Conservation (phyloP, 805 yeast species). For the Saturnispora sanitii region DNA sequence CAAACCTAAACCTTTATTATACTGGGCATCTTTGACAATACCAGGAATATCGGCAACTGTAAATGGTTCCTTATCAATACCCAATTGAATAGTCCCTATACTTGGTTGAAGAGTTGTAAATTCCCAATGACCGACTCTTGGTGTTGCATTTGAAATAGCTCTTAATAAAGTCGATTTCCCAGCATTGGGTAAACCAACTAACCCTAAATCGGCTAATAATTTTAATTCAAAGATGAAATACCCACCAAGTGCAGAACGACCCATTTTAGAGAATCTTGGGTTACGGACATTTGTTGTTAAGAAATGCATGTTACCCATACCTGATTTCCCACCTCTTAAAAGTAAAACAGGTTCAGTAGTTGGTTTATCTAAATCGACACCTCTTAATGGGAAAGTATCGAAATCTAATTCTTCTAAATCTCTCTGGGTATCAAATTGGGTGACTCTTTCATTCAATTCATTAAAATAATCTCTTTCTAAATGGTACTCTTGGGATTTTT, state of each 20-base stretch:
- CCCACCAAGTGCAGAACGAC: slow-evolving; percentile 59
- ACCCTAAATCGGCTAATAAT: slow-evolving; percentile 83
- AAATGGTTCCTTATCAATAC: slow-evolving; percentile 58
- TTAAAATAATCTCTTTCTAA: slow-evolving; percentile 54
- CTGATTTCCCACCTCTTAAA: slow-evolving; percentile 84
- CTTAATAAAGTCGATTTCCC: slow-evolving; percentile 86
- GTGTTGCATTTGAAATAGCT: slow-evolving; percentile 81
- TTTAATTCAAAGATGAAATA: slow-evolving; percentile 75
- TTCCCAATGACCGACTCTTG: slow-evolving; percentile 93
- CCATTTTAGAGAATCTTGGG: slow-evolving; percentile 79
- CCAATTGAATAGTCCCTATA: slow-evolving; percentile 71
- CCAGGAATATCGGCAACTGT: slow-evolving; percentile 98
- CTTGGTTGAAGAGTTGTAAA: slow-evolving; percentile 91
- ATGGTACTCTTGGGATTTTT: slow-evolving; percentile 64
- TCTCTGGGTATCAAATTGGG: slow-evolving; percentile 49
- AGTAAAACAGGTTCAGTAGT: slow-evolving; percentile 59
- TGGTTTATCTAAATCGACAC: slow-evolving; percentile 59
- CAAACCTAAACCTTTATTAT: slow-evolving; percentile 85
- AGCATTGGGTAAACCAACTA: slow-evolving; percentile 94
- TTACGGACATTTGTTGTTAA: slow-evolving; percentile 73
- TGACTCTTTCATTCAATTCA: slow-evolving; percentile 54
- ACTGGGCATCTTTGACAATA: slow-evolving; percentile 76
- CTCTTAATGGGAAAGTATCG: slow-evolving; percentile 75
- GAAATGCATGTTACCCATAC: slow-evolving; percentile 95
- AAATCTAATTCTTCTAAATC: slow-evolving; percentile 45